Conservation (phyloP, 768 basidiomycete species). For the Serendipita sp. region DNA sequence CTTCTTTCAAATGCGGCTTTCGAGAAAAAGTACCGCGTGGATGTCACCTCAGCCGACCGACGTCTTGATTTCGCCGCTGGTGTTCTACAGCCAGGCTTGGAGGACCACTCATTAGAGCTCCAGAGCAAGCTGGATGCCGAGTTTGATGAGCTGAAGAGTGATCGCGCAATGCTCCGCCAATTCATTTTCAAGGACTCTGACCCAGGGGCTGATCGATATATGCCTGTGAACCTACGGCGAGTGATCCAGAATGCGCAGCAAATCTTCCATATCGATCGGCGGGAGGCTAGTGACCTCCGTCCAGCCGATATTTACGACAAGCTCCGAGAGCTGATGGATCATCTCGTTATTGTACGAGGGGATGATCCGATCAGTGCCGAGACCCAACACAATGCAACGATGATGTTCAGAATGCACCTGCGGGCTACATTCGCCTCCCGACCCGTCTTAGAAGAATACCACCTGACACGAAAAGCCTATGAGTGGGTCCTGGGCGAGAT, state of each 20-base stretch:
- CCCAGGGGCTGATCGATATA: constrained; percentile 56
- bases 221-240: constrained; percentile 90
- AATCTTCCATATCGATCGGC: constrained; percentile 90
- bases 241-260: constrained; percentile 91
- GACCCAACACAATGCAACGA: constrained; percentile 75
- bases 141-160: constrained; percentile 43
- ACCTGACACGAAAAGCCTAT: constrained; percentile 83
- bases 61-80: constrained; percentile 63
- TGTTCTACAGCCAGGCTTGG: constrained; percentile 72
- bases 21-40: constrained; percentile 86
- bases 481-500: constrained; percentile 97
- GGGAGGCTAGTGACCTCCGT: constrained; percentile 84
- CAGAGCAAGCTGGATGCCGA: constrained; percentile 77
- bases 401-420: constrained; percentile 86
- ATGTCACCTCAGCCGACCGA: constrained; percentile 55
- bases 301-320: constrained; percentile 74
- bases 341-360: constrained; percentile 78
- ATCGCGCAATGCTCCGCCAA: constrained; percentile 59
- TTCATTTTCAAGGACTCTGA: constrained; percentile 73
- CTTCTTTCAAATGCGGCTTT: constrained; percentile 67
- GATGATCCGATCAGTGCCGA: constrained; percentile 55
- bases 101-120: constrained; percentile 65
- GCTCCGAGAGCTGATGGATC: constrained; percentile 54
- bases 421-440: constrained; percentile 78
- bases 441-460: constrained; percentile 73